Percentiles rank a stretch among this genome's conserved stretches.
Evolutionary conservation across 1,284 basidiomycete genomes (phyloP).

Genomic region (Cutaneotrichosporon daszewskae): DNA sequence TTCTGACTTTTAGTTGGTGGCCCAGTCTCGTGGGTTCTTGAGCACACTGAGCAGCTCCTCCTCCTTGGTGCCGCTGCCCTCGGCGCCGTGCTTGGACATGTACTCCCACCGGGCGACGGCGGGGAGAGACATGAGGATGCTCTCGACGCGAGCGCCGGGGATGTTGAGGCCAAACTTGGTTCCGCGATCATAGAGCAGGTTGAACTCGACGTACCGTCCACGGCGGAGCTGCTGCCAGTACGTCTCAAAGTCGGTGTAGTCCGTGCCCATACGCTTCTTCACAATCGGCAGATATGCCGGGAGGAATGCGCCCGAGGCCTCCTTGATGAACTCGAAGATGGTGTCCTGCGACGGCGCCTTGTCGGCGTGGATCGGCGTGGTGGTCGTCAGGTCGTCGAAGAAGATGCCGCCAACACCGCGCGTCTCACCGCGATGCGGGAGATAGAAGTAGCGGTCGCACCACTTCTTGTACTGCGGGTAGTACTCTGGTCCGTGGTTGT

Average conservation of each 20-base stretch:
- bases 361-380: conserved; percentile 32
- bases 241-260: conserved; percentile 60
- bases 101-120: conserved; percentile 93
- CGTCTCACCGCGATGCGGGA: conserved; percentile 83
- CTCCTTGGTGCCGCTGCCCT: conserved; percentile 62
- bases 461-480: conserved; percentile 84
- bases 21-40: conserved; percentile 67
- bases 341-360: conserved; percentile 53
- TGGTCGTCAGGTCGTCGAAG: conserved; percentile 76
- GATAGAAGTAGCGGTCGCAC: conserved; percentile 97
- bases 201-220: conserved; percentile 91
- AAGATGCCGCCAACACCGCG: conserved; percentile 94
- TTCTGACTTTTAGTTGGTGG: conserved; percentile 4
- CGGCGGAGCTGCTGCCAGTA: conserved; percentile 86
- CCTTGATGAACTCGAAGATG: conserved; percentile 64
- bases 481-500: conserved; percentile 62
- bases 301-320: conserved; percentile 71
- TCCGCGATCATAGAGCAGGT: conserved; percentile 72
- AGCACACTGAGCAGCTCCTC: conserved; percentile 64
- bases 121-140: conserved; percentile 83
- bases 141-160: conserved; percentile 86
- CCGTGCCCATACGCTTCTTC: conserved; percentile 52
- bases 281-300: conserved; percentile 84
- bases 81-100: conserved; percentile 68
- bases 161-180: conserved; percentile 77